Evolutionary conservation across 495 filamentous ascomycete species (phyloP).

Genomic region (Neurospora sp.): DNA sequence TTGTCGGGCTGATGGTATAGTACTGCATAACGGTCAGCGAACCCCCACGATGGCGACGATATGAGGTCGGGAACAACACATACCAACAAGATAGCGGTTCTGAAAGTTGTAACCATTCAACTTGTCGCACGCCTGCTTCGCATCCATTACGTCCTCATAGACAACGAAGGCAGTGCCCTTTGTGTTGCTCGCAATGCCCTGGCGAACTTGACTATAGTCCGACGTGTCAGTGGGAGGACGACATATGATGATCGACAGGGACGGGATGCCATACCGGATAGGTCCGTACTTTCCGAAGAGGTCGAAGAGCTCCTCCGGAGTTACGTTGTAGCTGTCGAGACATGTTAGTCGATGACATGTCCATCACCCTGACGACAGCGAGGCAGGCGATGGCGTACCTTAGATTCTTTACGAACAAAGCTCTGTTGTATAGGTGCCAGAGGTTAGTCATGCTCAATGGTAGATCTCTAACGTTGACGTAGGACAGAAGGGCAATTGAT

Average conservation of each 20-base stretch:
- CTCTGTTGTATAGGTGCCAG: slow-evolving; percentile 43
- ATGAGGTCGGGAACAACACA: slow-evolving; percentile 21
- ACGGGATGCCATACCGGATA: slow-evolving; percentile 58
- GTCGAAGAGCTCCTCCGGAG: slow-evolving; percentile 86
- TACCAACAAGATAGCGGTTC: slow-evolving; percentile 98
- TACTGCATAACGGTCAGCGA: slow-evolving; percentile 43
- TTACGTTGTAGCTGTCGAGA: slow-evolving; percentile 76
- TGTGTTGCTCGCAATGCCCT: slow-evolving; percentile 93
- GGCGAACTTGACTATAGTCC: slow-evolving; percentile 77
- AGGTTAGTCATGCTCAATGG: slow-evolving; percentile 20
- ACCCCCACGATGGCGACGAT: neutral
- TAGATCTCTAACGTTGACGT: neutral
- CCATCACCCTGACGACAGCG: neutral
- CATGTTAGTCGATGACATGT: slow-evolving; percentile 12
- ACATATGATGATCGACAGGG: slow-evolving; percentile 1
- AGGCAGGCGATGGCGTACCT: slow-evolving; percentile 48
- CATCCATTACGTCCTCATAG: slow-evolving; percentile 98
- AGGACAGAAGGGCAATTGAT: slow-evolving; percentile 2
- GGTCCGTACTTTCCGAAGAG: slow-evolving; percentile 92
- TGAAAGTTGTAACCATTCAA: slow-evolving; percentile 99
- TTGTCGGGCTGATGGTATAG: slow-evolving; percentile 98
- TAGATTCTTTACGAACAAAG: slow-evolving; percentile 97
- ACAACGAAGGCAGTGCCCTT: slow-evolving; percentile 98
- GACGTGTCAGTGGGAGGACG: slow-evolving; percentile 19
- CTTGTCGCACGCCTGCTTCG: slow-evolving; percentile 97